Percentiles rank a stretch among this genome's conserved stretches.
Evolutionary conservation across 2,329 filamentous ascomycete species (phyloP).

Genomic region (Trichoderma afroharzianum): DNA sequence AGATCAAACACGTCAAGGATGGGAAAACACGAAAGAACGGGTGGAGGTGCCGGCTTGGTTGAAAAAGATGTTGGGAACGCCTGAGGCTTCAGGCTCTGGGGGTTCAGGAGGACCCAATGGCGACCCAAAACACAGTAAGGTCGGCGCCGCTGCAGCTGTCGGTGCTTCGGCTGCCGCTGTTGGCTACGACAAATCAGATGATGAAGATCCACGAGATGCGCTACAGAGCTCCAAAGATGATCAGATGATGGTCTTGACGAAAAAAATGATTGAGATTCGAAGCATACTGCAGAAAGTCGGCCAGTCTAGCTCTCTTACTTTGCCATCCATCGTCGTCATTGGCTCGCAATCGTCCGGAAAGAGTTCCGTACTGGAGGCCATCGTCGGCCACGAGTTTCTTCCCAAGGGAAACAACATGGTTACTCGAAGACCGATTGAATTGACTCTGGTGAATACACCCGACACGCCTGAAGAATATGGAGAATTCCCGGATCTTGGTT

Average conservation of each 20-base stretch:
- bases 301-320: constrained; percentile 79
- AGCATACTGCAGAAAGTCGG: constrained; percentile 88
- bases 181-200: constrained; percentile 66
- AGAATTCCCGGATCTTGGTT: constrained; percentile 87
- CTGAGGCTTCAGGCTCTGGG: constrained; percentile 56
- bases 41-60: constrained; percentile 73
- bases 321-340: constrained; percentile 98
- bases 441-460: constrained; percentile 93
- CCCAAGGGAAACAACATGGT: constrained; percentile 99
- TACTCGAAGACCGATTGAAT: constrained; percentile 88
- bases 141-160: constrained; percentile 58
- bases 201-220: constrained; percentile 59
- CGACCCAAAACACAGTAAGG: constrained; percentile 58
- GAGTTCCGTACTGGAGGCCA: constrained; percentile 93
- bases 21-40: constrained; percentile 78
- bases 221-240: constrained; percentile 78
- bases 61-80: constrained; percentile 63
- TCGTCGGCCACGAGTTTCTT: constrained; percentile 95
- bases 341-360: constrained; percentile 98
- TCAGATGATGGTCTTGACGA: constrained; percentile 98
- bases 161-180: constrained; percentile 75
- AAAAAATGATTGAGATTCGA: constrained; percentile 99
- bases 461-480: constrained; percentile 85
- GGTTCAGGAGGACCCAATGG: constrained; percentile 48
- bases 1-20: constrained; percentile 74